These are phyloP conservation scores for Alternaria longipes DNA, from an alignment of 2,329 filamentous ascomycete species.

Conservation along the genomic window DNA sequence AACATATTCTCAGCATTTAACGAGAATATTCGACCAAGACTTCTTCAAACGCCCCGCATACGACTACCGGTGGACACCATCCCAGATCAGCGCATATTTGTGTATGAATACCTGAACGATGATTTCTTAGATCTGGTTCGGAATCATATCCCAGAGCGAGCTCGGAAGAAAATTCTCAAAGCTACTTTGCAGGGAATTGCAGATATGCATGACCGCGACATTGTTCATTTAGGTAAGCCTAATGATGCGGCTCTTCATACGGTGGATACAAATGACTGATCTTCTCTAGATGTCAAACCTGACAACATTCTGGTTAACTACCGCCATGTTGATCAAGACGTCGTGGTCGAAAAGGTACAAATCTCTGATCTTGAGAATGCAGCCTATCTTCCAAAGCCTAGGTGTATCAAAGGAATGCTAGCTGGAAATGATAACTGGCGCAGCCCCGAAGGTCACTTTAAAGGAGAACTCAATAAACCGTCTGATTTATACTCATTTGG, in stretches of 20 bases:
- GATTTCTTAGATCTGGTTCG: conserved; percentile 32
- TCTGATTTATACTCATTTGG: conserved; percentile 45
- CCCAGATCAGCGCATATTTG: conserved; percentile 31
- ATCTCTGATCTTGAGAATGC: conserved; percentile 46
- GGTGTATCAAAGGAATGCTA: conserved; percentile 42
- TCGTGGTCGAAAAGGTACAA: conserved; percentile 32
- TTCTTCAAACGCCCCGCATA: conserved; percentile 29
- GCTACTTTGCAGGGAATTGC: conserved; percentile 33
- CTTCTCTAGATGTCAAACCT: conserved; percentile 38
- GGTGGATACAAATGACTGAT: conserved; percentile 14
- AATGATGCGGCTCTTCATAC: neutral
- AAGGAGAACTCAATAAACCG: conserved; percentile 39
- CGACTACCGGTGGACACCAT: conserved; percentile 33
- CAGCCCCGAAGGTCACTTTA: conserved; percentile 43
- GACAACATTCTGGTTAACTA: conserved; percentile 42
- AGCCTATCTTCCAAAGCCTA: conserved; percentile 46
- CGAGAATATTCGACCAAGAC: conserved; percentile 33
- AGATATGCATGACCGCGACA: conserved; percentile 36
- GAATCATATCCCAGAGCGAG: conserved; percentile 22
- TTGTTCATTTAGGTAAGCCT: conserved; percentile 37
- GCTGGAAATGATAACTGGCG: conserved; percentile 46
- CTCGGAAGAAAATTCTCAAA: conserved; percentile 36
- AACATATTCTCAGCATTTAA: conserved; percentile 30
- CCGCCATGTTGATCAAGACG: conserved; percentile 16
- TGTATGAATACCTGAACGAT: conserved; percentile 32